Percentiles rank a stretch among this genome's conserved stretches.
Conservation (phyloP, 2,329 filamentous ascomycete species). For the Calonectria multiphialidica region DNA sequence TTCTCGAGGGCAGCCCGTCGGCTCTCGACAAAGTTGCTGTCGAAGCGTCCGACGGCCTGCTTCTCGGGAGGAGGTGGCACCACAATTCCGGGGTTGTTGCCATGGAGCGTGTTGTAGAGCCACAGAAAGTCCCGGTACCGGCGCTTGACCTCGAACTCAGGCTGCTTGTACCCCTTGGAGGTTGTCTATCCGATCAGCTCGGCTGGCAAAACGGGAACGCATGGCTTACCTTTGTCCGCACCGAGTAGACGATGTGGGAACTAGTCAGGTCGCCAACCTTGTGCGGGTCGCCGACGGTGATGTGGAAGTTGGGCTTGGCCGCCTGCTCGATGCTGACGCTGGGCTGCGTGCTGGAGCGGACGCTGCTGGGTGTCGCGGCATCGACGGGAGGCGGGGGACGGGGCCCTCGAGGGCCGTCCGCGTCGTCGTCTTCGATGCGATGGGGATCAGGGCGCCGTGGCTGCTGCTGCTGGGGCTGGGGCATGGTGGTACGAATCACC, state of each 20-base stretch:
- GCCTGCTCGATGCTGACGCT: constrained; percentile 95
- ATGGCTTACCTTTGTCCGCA: constrained; percentile 82
- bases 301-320: constrained; percentile 90
- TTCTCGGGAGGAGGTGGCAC: constrained; percentile 98
- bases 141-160: constrained; percentile 93
- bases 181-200: constrained; percentile 72
- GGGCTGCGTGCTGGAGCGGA: constrained; percentile 70
- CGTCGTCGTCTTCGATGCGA: constrained; percentile 79
- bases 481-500: constrained; percentile 70
- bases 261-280: constrained; percentile 98
- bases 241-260: constrained; percentile 97
- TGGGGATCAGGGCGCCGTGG: constrained; percentile 68
- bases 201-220: background rate
- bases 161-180: constrained; percentile 93
- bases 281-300: constrained; percentile 94
- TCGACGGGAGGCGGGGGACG: constrained; percentile 76
- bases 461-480: constrained; percentile 54
- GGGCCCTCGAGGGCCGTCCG: constrained; percentile 63
- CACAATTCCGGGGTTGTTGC: constrained; percentile 94
- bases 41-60: constrained; percentile 95
- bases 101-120: constrained; percentile 95
- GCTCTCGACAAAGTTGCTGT: constrained; percentile 96
- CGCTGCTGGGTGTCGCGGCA: constrained; percentile 64
- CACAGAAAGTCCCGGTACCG: constrained; percentile 97
- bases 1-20: constrained; percentile 91